phyloP scores from a whole-genome alignment of 2,329 filamentous ascomycete genomes.

The Venturia oleaginea region DNA sequence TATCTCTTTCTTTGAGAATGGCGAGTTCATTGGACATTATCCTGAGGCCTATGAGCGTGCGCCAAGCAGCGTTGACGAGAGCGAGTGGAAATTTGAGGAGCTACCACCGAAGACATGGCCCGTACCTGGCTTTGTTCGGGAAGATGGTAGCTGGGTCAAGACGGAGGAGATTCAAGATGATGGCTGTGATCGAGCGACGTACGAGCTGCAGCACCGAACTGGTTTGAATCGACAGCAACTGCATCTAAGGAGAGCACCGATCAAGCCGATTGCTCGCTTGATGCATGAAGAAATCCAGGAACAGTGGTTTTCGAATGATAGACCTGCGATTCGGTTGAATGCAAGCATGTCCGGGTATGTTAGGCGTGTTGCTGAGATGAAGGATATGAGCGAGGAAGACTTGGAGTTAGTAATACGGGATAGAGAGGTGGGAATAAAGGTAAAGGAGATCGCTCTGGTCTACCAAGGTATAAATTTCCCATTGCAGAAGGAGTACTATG shows the following conservation, averaged over 20 bases:
- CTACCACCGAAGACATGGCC: background rate
- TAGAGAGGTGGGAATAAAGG: background rate
- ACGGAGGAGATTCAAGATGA: background rate
- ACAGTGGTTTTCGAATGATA: background rate
- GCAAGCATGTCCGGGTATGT: background rate
- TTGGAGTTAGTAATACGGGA: background rate
- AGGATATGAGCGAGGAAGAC: background rate
- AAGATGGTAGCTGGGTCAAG: background rate
- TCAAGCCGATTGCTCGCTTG: background rate
- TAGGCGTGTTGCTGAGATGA: background rate
- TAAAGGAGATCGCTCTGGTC: background rate
- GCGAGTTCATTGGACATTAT: background rate
- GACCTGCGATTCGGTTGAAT: background rate
- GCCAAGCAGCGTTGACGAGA: background rate
- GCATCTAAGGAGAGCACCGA: background rate
- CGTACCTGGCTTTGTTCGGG: background rate
- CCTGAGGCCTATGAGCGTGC: background rate
- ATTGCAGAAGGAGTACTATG: background rate
- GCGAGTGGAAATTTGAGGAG: background rate
- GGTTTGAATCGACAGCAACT: background rate
- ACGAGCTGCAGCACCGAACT: background rate
- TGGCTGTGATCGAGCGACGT: background rate
- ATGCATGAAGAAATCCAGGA: background rate
- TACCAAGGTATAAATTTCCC: background rate
- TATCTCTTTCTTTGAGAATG: background rate